phyloP scores from a whole-genome alignment of 495 filamentous ascomycete genomes.

The Xylaria curta region DNA sequence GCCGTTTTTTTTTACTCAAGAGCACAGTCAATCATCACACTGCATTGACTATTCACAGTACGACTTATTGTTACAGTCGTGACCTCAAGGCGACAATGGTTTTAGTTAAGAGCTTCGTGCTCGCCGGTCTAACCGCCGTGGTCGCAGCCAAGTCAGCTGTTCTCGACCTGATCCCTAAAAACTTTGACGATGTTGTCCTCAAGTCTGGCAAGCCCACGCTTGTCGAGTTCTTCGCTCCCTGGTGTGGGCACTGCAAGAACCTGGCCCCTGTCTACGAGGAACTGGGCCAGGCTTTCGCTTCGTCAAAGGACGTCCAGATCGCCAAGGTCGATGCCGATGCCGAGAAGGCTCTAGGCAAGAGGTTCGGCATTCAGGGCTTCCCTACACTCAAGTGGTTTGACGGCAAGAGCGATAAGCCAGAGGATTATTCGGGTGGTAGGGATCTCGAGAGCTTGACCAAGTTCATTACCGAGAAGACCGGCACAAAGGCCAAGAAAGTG shows the following conservation, averaged over 20 bases:
- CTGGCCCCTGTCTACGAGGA: slow-evolving; percentile 95
- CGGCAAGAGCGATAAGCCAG: slow-evolving; percentile 88
- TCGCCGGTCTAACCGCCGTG: slow-evolving; percentile 52
- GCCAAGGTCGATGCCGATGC: slow-evolving; percentile 96
- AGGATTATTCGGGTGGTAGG: slow-evolving; percentile 83
- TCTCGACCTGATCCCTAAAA: slow-evolving; percentile 82
- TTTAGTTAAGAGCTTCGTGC: slow-evolving; percentile 60
- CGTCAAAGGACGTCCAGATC: slow-evolving; percentile 79
- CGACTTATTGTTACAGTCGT: background rate
- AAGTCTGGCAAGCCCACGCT: slow-evolving; percentile 93
- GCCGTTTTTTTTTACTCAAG: background rate
- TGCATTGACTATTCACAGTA: slow-evolving; percentile 5
- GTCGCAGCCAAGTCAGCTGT: slow-evolving; percentile 68
- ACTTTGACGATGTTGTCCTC: slow-evolving; percentile 89
- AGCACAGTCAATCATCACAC: background rate
- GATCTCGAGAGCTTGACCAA: slow-evolving; percentile 83
- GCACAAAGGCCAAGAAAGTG: slow-evolving; percentile 76
- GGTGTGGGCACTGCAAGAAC: slow-evolving; percentile 99
- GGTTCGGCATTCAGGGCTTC: slow-evolving; percentile 91
- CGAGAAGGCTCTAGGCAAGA: slow-evolving; percentile 80
- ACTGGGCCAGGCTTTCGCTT: slow-evolving; percentile 75
- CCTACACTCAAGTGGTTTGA: slow-evolving; percentile 98
- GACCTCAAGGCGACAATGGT: slow-evolving; percentile 46
- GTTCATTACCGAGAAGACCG: slow-evolving; percentile 90
- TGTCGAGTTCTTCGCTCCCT: slow-evolving; percentile 98